Conservation (phyloP, 108 stramenopile species). For the Skeletonema menzelii region DNA sequence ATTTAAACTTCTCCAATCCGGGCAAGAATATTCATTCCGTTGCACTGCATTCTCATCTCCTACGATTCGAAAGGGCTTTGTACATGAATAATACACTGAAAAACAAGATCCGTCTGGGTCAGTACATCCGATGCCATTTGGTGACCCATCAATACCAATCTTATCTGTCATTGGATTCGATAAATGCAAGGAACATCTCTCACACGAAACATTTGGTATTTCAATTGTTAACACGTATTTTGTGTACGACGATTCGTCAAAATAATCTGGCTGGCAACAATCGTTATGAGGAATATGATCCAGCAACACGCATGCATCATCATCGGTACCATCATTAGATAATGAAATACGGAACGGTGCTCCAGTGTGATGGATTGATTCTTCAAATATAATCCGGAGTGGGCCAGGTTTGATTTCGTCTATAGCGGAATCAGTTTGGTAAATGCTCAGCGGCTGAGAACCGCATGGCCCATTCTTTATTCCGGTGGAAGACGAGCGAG, state of each 20-base stretch:
- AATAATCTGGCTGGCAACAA: slow-evolving; percentile 22
- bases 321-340: slow-evolving; percentile 31
- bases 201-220: slow-evolving; percentile 49
- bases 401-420: slow-evolving; percentile 33
- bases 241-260: slow-evolving; percentile 38
- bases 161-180: slow-evolving; percentile 49
- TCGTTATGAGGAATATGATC: slow-evolving; percentile 57
- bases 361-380: slow-evolving; percentile 43
- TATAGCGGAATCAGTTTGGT: neutral
- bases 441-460: slow-evolving; percentile 12
- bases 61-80: slow-evolving; percentile 36
- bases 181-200: slow-evolving; percentile 49
- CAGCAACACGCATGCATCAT: slow-evolving; percentile 41
- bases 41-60: slow-evolving; percentile 21
- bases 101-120: slow-evolving; percentile 42
- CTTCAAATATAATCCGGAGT: slow-evolving; percentile 32
- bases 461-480: slow-evolving; percentile 37
- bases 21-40: slow-evolving; percentile 34
- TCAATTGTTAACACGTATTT: slow-evolving; percentile 43
- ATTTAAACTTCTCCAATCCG: neutral
- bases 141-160: slow-evolving; percentile 35
- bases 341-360: slow-evolving; percentile 44
- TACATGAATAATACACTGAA: slow-evolving; percentile 50
- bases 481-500: slow-evolving; percentile 19
- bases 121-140: slow-evolving; percentile 26